Percentiles rank a stretch among this genome's conserved stretches.
These are phyloP conservation scores for Cladosporium phlei DNA, from an alignment of 2,329 filamentous ascomycete species.

Conservation along the genomic window DNA sequence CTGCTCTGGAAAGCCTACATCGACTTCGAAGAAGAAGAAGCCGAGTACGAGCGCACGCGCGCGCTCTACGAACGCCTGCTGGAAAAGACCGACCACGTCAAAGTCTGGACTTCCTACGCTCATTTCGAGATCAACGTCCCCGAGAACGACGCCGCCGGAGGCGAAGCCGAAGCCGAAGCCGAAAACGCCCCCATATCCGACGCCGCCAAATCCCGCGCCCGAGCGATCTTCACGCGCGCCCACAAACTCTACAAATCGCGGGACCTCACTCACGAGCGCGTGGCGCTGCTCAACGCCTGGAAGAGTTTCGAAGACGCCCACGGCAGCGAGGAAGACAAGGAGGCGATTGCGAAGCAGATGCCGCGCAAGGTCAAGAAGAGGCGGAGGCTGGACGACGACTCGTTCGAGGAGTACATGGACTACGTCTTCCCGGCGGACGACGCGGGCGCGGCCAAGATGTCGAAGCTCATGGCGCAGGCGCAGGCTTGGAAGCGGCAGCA, in stretches of 20 bases:
- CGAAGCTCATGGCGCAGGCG: constrained; percentile 77
- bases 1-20: constrained; percentile 97
- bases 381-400: constrained; percentile 84
- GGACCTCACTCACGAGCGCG: constrained; percentile 90
- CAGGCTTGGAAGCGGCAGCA: constrained; percentile 77
- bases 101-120: constrained; percentile 99
- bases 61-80: constrained; percentile 84
- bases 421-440: constrained; percentile 97
- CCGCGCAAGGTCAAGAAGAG: constrained; percentile 88
- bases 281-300: constrained; percentile 86
- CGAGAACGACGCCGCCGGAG: constrained; percentile 59
- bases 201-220: constrained; percentile 74
- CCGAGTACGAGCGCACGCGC: constrained; percentile 79
- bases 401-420: constrained; percentile 94
- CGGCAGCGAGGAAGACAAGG: constrained; percentile 68
- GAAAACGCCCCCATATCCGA: constrained; percentile 64
- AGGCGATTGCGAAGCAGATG: constrained; percentile 87
- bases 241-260: constrained; percentile 83
- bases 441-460: constrained; percentile 64
- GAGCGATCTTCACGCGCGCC: constrained; percentile 78
- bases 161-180: constrained; percentile 51
- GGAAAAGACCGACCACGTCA: constrained; percentile 95
- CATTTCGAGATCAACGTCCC: constrained; percentile 95
- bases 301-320: constrained; percentile 85
- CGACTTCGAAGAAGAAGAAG: constrained; percentile 95